Percentiles rank a stretch among this genome's conserved stretches.
phyloP scores from a whole-genome alignment of 345 rosid species.

The Sisymbrium irio region DNA sequence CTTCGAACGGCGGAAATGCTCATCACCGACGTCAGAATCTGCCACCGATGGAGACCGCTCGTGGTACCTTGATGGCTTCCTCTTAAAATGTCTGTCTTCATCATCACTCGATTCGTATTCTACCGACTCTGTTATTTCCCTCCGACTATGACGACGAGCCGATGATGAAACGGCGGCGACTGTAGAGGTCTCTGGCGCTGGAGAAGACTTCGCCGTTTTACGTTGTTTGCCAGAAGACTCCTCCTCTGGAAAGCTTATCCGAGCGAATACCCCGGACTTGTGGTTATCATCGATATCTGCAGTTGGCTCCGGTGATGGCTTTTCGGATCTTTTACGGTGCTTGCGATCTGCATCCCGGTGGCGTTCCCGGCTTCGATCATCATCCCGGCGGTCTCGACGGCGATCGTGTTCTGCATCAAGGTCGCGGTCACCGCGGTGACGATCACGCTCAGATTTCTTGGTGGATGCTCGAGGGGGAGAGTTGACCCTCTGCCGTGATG shows the following conservation, averaged over 20 bases:
- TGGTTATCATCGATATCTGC: conserved; percentile 35
- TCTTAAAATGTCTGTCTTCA: conserved; percentile 90
- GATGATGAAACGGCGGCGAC: conserved; percentile 8
- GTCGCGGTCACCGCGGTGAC: conserved; percentile 24
- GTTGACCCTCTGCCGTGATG: conserved; percentile 34
- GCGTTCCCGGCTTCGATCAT: conserved; percentile 8
- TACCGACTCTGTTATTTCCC: conserved; percentile 26
- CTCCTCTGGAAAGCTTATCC: conserved; percentile 70
- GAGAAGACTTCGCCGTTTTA: conserved; percentile 51
- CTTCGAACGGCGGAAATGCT: conserved; percentile 23
- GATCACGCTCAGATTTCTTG: conserved; percentile 51
- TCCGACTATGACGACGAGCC: conserved; percentile 25
- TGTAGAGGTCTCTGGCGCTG: conserved; percentile 29
- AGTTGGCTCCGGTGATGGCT: conserved; percentile 21
- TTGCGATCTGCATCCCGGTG: conserved; percentile 23
- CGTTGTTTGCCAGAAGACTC: conserved; percentile 52
- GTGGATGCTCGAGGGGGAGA: conserved; percentile 54
- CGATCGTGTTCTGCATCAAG: conserved; percentile 35
- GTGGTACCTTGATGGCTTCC: conserved; percentile 73
- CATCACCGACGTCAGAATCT: conserved; percentile 16
- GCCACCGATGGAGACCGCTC: conserved; percentile 53
- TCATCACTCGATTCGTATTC: conserved; percentile 72
- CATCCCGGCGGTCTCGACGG: conserved; percentile 28
- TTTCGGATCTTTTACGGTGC: conserved; percentile 20
- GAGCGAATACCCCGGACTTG: conserved; percentile 73